A percentile compares a stretch with the other conserved stretches of the same genome.
Evolutionary conservation across 106 monocot species (phyloP).

Genomic region (Ottelia alismoides): DNA sequence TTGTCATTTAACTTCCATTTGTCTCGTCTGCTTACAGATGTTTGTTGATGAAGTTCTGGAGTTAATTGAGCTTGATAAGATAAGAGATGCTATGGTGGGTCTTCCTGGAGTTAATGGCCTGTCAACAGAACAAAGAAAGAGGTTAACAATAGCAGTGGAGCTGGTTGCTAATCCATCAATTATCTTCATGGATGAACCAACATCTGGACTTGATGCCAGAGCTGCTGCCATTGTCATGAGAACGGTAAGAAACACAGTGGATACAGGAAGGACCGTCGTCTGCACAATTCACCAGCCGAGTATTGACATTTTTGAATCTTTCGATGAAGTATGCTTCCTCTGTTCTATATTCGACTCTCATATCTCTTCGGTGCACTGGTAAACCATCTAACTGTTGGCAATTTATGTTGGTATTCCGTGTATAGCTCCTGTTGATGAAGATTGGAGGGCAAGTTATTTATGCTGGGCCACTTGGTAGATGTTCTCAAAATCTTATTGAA

Average conservation of each 20-base stretch:
- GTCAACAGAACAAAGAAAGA: slow-evolving; percentile 83
- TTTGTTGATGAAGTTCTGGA: slow-evolving; percentile 84
- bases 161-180: slow-evolving; percentile 91
- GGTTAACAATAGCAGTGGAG: slow-evolving; percentile 88
- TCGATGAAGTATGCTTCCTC: slow-evolving; percentile 63
- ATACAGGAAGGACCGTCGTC: slow-evolving; percentile 83
- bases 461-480: slow-evolving; percentile 59
- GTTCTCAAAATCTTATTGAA: slow-evolving; percentile 54
- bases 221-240: slow-evolving; percentile 95
- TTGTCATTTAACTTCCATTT: neutral
- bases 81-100: slow-evolving; percentile 69
- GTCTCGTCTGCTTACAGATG: slow-evolving; percentile 25
- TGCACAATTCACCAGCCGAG: slow-evolving; percentile 98
- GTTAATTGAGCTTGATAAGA: slow-evolving; percentile 53
- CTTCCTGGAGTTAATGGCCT: slow-evolving; percentile 63
- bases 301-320: slow-evolving; percentile 95
- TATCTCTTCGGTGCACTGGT: neutral
- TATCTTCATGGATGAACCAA: slow-evolving; percentile 98
- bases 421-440: slow-evolving; percentile 77
- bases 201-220: slow-evolving; percentile 90
- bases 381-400: too few relatives aligned
- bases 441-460: slow-evolving; percentile 80
- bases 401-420: neutral
- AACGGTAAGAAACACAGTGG: slow-evolving; percentile 78
- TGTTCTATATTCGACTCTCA: slow-evolving; percentile 1